Evolutionary conservation across 257 asterid species (phyloP), one percentile per base, ranked within the genome.

Genomic region (Solanum piurae): DNA sequence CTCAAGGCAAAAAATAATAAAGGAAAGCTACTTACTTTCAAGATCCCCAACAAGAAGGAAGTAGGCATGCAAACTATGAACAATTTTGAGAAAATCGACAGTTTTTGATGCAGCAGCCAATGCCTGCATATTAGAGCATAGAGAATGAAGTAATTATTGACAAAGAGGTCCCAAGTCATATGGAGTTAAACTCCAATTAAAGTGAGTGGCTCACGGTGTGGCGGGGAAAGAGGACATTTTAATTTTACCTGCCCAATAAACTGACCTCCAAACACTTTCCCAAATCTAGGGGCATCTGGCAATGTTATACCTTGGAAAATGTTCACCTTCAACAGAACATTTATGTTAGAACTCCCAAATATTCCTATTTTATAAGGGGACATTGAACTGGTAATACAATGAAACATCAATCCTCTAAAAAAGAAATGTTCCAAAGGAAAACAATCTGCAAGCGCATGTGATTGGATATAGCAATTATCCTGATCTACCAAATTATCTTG

Each of bases 211-310:
- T 86, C 76, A 85, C 12, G n/a, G 37, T 11, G 27, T 16, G 64
- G 69, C 42, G 55, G 90, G 36, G 74, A 52, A 31, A 77, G 60
- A 77, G 46, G 85, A 16, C 86, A 80, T 79, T 86, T 86, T 49
- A 69, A 86, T 23, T 85, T 88, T 89, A 96, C 99, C 99, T 97
- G 99, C 74, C 99, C 99, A 42, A 97, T 86, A 91, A 97, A 97
- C 90, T 97, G 99, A 76, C 99, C 99, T 86, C 99, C 99, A 90
- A 96, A 97, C 86, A 97, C 98, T 92, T 95, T 96, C 16, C 95
- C 98, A 83, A 95, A 94, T 90, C 91, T 94, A 29, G 99, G 99
- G 89, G 99, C 99, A 83, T 96, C 98, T 23, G 99, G 99, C 87
- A 97, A 89, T 55, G 99, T 97, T 90, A 95, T 92, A 40, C 99